These are phyloP conservation scores for Schizosaccharomyces pombe DNA, from an alignment of 805 yeast species.

Conservation along the genomic window DNA sequence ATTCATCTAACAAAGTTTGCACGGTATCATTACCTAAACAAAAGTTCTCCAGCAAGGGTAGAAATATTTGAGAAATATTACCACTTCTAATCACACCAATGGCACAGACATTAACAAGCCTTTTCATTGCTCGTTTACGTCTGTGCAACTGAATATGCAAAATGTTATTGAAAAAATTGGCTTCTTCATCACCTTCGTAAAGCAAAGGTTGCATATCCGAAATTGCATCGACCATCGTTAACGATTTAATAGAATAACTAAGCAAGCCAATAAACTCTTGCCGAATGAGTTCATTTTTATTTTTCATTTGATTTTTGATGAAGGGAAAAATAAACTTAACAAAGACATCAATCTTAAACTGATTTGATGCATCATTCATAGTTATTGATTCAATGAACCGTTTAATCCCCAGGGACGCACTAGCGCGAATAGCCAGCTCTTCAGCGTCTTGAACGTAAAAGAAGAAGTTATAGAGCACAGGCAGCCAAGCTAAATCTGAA, in stretches of 20 bases:
- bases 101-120: slow-evolving; percentile 28
- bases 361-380: neutral
- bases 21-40: slow-evolving; percentile 24
- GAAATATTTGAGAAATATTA: slow-evolving; percentile 51
- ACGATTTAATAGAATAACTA: slow-evolving; percentile 25
- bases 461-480: slow-evolving; percentile 43
- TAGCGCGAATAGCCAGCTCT: slow-evolving; percentile 59
- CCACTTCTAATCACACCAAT: slow-evolving; percentile 22
- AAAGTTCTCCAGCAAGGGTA: slow-evolving; percentile 70
- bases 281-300: slow-evolving; percentile 34
- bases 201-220: slow-evolving; percentile 43
- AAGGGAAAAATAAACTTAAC: slow-evolving; percentile 12
- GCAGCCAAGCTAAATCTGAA: slow-evolving; percentile 47
- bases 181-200: slow-evolving; percentile 52
- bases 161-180: slow-evolving; percentile 54
- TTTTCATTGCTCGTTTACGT: slow-evolving; percentile 60
- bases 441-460: slow-evolving; percentile 52
- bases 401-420: slow-evolving; percentile 40
- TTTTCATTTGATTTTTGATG: slow-evolving; percentile 23
- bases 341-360: neutral
- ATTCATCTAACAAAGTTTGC: slow-evolving; percentile 19
- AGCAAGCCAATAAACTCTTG: slow-evolving; percentile 47
- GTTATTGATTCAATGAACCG: slow-evolving; percentile 31
- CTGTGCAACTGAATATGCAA: slow-evolving; percentile 67
- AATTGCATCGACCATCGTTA: slow-evolving; percentile 24